phyloP scores from a whole-genome alignment of 2,329 filamentous ascomycete genomes.

The Diaporthe longicolla region DNA sequence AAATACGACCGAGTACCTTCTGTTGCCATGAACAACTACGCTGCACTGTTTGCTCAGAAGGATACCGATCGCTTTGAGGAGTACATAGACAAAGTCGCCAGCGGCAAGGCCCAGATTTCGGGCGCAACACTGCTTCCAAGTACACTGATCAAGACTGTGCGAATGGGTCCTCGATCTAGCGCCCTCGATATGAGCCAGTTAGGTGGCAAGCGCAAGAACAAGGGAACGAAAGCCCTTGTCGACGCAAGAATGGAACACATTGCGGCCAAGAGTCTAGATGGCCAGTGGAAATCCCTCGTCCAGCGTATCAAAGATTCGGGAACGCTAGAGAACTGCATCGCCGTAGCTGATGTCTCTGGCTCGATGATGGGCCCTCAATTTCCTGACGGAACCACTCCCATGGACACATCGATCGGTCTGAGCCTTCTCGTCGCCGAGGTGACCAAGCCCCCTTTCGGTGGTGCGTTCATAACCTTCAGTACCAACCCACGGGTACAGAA shows the following conservation, averaged over 20 bases:
- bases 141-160: constrained; percentile 56
- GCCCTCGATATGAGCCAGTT: too few species aligned
- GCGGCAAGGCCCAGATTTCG: constrained; percentile 65
- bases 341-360: constrained; percentile 70
- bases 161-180: constrained; percentile 9
- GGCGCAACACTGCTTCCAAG: constrained; percentile 69
- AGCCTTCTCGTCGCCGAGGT: constrained; percentile 69
- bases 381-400: constrained; percentile 61
- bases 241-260: constrained; percentile 51
- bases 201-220: constrained; percentile 17
- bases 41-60: constrained; percentile 62
- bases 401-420: constrained; percentile 69
- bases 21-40: constrained; percentile 69
- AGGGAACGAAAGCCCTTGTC: constrained; percentile 45
- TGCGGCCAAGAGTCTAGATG: constrained; percentile 57
- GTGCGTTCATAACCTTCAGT: constrained; percentile 69
- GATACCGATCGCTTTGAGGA: constrained; percentile 63
- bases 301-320: constrained; percentile 70
- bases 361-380: constrained; percentile 62
- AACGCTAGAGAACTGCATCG: constrained; percentile 65
- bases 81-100: constrained; percentile 64
- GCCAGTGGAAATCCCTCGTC: constrained; percentile 71
- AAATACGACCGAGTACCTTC: constrained; percentile 71
- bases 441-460: constrained; percentile 65
- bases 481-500: constrained; percentile 55